These are phyloP conservation scores for Trametes meyenii DNA, from an alignment of 768 basidiomycete species.

Conservation along the genomic window DNA sequence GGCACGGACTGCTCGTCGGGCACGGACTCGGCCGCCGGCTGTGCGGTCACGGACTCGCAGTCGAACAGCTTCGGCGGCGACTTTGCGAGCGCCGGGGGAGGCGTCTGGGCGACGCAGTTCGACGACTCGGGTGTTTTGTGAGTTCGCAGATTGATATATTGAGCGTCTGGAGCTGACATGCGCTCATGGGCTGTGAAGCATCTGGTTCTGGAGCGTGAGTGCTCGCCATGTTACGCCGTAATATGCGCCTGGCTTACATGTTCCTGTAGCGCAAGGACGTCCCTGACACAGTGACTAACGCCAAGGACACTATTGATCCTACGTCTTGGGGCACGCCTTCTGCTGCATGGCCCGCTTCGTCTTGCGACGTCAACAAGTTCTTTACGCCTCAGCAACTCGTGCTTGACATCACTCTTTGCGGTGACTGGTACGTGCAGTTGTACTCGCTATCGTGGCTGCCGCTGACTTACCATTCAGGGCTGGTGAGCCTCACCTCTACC, in stretches of 20 bases:
- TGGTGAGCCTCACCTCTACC: constrained; percentile 47
- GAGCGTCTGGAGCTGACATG: constrained; percentile 7
- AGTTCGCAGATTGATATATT: constrained; percentile 30
- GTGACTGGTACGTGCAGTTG: constrained; percentile 43
- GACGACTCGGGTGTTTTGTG: constrained; percentile 55
- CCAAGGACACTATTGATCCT: constrained; percentile 38
- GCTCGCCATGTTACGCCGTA: not conserved
- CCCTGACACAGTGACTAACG: constrained; percentile 28
- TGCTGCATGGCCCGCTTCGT: constrained; percentile 41
- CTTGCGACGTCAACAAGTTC: constrained; percentile 47
- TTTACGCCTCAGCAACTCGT: constrained; percentile 54
- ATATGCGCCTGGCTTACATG: not conserved
- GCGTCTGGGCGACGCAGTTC: constrained; percentile 70
- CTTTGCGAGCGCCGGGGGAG: constrained; percentile 53
- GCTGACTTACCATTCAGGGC: constrained; percentile 44
- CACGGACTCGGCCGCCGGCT: constrained; percentile 25
- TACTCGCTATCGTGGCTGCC: not conserved
- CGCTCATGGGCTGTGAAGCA: constrained; percentile 31
- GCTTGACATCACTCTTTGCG: constrained; percentile 59
- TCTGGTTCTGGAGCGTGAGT: constrained; percentile 52
- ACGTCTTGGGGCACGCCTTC: constrained; percentile 49
- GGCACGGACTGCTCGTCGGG: constrained; percentile 35
- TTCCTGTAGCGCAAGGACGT: constrained; percentile 36
- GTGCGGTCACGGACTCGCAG: constrained; percentile 33
- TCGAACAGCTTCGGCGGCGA: constrained; percentile 42